Conservation (phyloP, 768 basidiomycete species). For the Pseudohyphozyma bogoriensis region DNA sequence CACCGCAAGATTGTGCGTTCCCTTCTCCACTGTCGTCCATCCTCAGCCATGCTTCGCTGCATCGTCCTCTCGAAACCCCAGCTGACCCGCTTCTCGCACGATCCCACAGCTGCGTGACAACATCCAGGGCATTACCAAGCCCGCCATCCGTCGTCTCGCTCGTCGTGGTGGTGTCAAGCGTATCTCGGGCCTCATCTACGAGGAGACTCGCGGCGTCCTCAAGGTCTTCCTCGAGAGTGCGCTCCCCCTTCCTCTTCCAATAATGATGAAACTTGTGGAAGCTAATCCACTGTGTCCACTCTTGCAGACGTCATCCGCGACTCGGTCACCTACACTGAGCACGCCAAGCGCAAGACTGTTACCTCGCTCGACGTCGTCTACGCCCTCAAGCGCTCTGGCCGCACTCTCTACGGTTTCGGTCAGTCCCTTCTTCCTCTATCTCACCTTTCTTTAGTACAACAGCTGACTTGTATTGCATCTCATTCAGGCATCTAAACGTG, state of each 20-base stretch:
- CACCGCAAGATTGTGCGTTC: slow-evolving; percentile 65
- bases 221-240: slow-evolving; percentile 78
- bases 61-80: no score
- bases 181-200: slow-evolving; percentile 83
- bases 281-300: slow-evolving; percentile 4
- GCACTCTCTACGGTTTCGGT: slow-evolving; percentile 41
- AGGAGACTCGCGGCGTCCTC: slow-evolving; percentile 88
- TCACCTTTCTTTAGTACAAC: no score
- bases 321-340: slow-evolving; percentile 96
- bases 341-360: slow-evolving; percentile 81
- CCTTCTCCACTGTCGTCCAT: no score
- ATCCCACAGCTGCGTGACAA: slow-evolving; percentile 43
- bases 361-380: slow-evolving; percentile 77
- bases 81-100: slow-evolving; percentile 29
- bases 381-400: slow-evolving; percentile 44
- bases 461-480: no score
- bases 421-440: no score
- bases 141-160: slow-evolving; percentile 84
- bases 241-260: not conserved
- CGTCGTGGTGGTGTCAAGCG: slow-evolving; percentile 97
- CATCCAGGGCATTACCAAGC: slow-evolving; percentile 70
- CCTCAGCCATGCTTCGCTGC: no score
- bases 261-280: not conserved
- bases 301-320: slow-evolving; percentile 69
- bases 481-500: no score